Base-by-base conservation (phyloP, 352 stramenopile genomes). In the Pythium pyrilobum region DNA sequence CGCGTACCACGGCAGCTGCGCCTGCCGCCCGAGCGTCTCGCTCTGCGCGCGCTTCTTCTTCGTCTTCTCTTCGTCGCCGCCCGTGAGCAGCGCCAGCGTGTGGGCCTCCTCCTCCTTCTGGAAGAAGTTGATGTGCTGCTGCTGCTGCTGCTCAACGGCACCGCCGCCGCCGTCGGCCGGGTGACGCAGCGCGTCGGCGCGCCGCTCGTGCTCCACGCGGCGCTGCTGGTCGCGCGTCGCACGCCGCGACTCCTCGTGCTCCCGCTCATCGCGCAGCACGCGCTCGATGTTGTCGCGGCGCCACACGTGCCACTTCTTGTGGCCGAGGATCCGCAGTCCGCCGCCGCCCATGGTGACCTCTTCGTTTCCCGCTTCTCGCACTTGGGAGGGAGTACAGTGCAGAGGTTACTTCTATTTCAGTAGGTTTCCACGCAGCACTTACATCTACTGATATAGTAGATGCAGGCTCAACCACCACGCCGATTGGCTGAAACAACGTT, bases 261-360 rank as follows among this genome's bases (percentile, higher is more conserved):
- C 50, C 0, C 63, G 58, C 65, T 92, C 82, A 53, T 94, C 81
- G 10, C 74, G 68, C 24, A 71, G 46, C 56, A 92, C 81, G 39
- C 80, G 81, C 61, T 91, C 81, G 42, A 90, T 85, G 66, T 90
- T 90, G 42, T 92, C 81, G 16, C 81, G 73, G 9, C 78, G 78
- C 83, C 83, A 94, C 24, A 94, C 83, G 57, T 94, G 81, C 83
- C 83, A 94, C 47, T 77, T 87, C 71, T 94, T 94, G 50, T 69
- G 54, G 24, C 62, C 62, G 21, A 69, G 62, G 32, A 69, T 69
- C 0, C 62, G 62, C 24, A 69, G 51, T 4, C 62, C 62, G n/a
- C 62, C 62, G 28, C 62, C 62, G 54, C 62, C 62, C 62, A 69
- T 69, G 25, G 10, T 64, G 18, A 5, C 29, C 2, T 24, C 21